Evolutionary conservation across 1,139 yeast genomes (phyloP), one percentile per base, ranked within the genome.

Genomic region (Torulaspora globosa): DNA sequence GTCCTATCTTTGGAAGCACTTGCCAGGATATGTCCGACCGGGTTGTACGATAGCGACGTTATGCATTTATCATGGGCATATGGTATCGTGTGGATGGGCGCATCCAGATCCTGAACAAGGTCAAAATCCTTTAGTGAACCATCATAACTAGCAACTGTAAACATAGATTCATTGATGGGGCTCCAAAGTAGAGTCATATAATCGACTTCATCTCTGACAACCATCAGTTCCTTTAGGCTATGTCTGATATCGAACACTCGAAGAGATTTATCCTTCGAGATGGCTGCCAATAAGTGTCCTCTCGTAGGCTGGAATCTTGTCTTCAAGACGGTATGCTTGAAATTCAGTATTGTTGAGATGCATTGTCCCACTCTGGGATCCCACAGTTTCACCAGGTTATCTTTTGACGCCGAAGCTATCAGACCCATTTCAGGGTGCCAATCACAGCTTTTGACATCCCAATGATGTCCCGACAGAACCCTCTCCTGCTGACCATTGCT

Each of bases 361-460:
- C 92, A 82, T 43, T 75, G 74, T 0, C 84, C 80, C 7, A 75
- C 73, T 48, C 98, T 75, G 5, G 99, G 99, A 64, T 92, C 99
- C 98, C 98, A 92, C 30, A 92, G 72, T 66, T 90, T 90, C 41
- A 92, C 80, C 57, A 89, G 71, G 65, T 94, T 94, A 68, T 92
- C 99, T 63, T 94, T 92, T 0, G 97, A 90, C 0, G 97, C 94
- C 55, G 85, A 77, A 0, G 85, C 94, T 46, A 86, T 76, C 32
- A 94, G 73, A 0, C 97, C 97, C 65, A 88, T 70, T 14, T 78
- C 74, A 6, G 95, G 87, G 66, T 92, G 99, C 99, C 99, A 92
- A 65, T 92, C 97, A 44, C 95, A 89, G 49, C 92, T 80, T 64
- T 92, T 92, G 27, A 92, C 97, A 68, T 92, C 99, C 99, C 99